Base-by-base conservation (phyloP, 495 filamentous ascomycete species). In the Pyrenula aspistea region DNA sequence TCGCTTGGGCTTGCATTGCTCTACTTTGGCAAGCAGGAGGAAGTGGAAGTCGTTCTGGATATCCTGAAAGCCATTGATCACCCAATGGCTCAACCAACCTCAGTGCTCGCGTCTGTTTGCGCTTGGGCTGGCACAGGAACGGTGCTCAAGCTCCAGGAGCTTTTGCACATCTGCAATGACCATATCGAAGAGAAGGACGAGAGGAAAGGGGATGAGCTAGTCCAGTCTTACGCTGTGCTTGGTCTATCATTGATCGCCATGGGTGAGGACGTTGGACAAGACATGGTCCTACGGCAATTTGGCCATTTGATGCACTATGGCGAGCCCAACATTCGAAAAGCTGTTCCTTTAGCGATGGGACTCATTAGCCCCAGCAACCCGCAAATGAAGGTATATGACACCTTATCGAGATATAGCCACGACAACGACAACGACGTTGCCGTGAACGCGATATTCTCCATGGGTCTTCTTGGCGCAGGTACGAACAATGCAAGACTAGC, bases 351-450 rank as follows among this genome's bases (percentile, higher is more conserved):
- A n/a, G 93, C 93, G 20, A 94, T 99, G 91, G 93, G 88, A 63
- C 78, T 99, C 54, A 82, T 99, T 64, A 93, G 87, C 72, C 91
- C 93, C 23, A 94, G 89, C 74, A 99, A 97, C 73, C 93, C 93
- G 8, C 94, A 97, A 68, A 99, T 99, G 92, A 99, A 97, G 76
- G 87, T 99, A 31, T 99, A 99, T 72, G 93, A 99, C 67, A 97
- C 93, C 0, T 73, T 99, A 21, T 97, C 94, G n/a, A 79, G 93
- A 59, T 99, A 99, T 74, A 92, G 86, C 60, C 93, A 99, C 78
- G 93, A 99, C 73, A 99, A 94, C 62, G 93, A 99, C 76, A 95
- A 93, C 66, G 93, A 99, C 62, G 93, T 99, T 42, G 93, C 93
- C 24, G 83, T 99, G 67, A 99, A 96, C 64, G 91, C 93, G 67